Percentiles rank a stretch among this genome's conserved stretches.
Conservation (phyloP, 2,329 filamentous ascomycete species). For the Penicillium psychrosexuale region DNA sequence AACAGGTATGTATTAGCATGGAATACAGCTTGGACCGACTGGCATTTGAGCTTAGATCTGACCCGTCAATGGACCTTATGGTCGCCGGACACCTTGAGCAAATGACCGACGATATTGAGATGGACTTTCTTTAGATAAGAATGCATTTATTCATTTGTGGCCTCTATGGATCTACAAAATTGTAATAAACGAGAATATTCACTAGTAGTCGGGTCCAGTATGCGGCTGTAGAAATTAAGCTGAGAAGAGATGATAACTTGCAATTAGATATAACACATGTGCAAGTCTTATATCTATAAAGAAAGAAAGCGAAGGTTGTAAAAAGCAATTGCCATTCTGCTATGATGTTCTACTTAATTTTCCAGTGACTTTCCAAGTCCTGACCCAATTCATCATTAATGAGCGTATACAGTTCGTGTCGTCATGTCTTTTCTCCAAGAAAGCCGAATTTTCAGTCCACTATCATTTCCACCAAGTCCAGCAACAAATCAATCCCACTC, state of each 20-base stretch:
- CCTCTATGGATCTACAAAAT: no score
- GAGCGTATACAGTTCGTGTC: slow-evolving; percentile 25
- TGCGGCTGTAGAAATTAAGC: neutral
- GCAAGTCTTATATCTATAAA: no score
- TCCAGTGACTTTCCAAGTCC: neutral
- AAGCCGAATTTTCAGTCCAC: neutral
- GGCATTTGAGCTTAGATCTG: neutral
- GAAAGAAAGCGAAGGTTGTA: neutral
- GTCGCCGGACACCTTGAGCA: neutral
- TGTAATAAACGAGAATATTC: neutral
- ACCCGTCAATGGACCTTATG: neutral
- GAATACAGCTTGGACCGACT: neutral
- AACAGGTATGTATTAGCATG: neutral
- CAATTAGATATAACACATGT: no score
- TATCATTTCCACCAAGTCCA: neutral
- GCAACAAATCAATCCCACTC: no score
- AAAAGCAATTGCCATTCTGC: neutral
- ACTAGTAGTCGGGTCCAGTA: no score
- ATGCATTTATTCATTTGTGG: neutral
- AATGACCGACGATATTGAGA: neutral
- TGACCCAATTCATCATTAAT: slow-evolving; percentile 4
- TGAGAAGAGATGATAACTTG: no score
- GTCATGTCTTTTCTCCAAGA: slow-evolving; percentile 10
- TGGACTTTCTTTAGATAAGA: neutral
- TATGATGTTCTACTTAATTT: neutral